Conservation (phyloP, 441 rosid genomes). For the Brassica hybrid region DNA sequence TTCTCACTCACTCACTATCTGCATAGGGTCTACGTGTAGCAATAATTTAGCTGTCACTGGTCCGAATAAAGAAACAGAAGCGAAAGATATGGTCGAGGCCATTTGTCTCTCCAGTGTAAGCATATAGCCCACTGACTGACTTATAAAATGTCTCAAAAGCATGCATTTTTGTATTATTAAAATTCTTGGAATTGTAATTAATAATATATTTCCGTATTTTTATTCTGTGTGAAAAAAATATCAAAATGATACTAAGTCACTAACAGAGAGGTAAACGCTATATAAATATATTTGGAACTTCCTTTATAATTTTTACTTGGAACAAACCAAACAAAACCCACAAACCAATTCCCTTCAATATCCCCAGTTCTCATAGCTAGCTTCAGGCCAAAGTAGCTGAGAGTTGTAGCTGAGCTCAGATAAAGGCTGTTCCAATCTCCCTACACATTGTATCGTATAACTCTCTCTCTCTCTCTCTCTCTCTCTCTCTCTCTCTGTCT, state of each 20-base stretch:
- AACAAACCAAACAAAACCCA: slow-evolving; percentile 41
- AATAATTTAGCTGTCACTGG: background rate
- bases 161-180: too few relatives aligned
- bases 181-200: too few relatives aligned
- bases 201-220: too few relatives aligned
- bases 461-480: slow-evolving; percentile 44
- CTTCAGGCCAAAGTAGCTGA: slow-evolving; percentile 79
- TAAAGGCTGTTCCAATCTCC: slow-evolving; percentile 73
- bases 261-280: too few relatives aligned
- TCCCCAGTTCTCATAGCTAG: slow-evolving; percentile 42
- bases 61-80: slow-evolving; percentile 15
- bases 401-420: slow-evolving; percentile 62
- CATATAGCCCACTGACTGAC: slow-evolving; percentile 21
- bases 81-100: slow-evolving; percentile 20
- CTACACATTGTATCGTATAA: slow-evolving; percentile 46
- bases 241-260: too few relatives aligned
- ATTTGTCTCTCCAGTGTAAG: slow-evolving; percentile 20
- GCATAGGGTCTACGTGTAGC: background rate
- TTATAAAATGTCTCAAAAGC: background rate
- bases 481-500: background rate
- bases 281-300: slow-evolving; percentile 10
- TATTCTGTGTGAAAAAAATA: too few relatives aligned
- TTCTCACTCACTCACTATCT: background rate
- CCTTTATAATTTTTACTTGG: slow-evolving; percentile 38
- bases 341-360: slow-evolving; percentile 38